Base-by-base conservation (phyloP, 371 early-diverging fungal species). In the Zychaea mexicana region DNA sequence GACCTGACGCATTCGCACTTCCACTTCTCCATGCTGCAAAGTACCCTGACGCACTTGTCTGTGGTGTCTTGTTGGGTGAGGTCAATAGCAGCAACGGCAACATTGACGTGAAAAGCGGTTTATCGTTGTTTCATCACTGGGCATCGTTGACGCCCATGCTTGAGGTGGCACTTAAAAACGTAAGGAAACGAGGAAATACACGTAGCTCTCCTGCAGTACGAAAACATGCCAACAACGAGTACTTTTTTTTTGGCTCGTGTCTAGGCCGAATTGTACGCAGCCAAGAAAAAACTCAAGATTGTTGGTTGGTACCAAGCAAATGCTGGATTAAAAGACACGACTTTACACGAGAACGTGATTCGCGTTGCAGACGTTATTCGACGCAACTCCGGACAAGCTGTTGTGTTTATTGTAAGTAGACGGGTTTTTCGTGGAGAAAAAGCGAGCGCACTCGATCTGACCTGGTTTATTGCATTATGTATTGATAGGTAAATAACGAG, bases 111-210 rank as follows among this genome's bases (percentile, higher is more conserved):
- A 68, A 68, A 3, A 89, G 90, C 63, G 92, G 90, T 15, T 70
- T 94, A 13, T 92, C 95, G 30, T 79, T 92, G 19, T 87, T 91
- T 62, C 95, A 94, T 81, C 85, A 88, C 65, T 89, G 90, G 88
- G 83, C 82, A 31, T 82, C 89, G 15, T 66, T 92, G 66, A 85
- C 92, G 0, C 91, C 93, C 46, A 89, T 91, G 89, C 81, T 90
- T 13, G 92, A 92, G 67, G 82, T 89, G 13, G 92, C 92, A 27
- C 72, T 94, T 64, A 86, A 86, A 61, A 92, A 92, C 82, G 92
- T 88, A 83, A 45, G 21, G 2, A 21, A 10, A 26, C 2, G 6
- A 4, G 8, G 10, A 1, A 10, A 36, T 1, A 36, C 15, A 36
- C 15, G 15, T 36, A 36, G 8, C 15, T 36, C 15, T 36, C 8